Conservation (phyloP, 345 rosid genomes). For the Alliaria petiolata region DNA sequence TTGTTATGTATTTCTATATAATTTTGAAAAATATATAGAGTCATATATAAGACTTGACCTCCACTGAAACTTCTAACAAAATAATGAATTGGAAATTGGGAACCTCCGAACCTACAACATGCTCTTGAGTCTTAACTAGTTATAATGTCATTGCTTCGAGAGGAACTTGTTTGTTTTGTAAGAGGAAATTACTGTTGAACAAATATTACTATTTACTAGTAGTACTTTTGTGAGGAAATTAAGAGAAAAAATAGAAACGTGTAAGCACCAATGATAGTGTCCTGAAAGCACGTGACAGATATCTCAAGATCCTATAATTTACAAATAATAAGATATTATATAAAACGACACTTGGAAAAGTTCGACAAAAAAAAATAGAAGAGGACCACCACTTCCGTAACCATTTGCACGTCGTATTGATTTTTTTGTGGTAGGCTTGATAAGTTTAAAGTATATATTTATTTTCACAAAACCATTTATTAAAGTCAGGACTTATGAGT, state of each 20-base stretch:
- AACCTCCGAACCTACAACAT: neutral
- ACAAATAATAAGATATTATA: neutral
- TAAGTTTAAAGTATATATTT: neutral
- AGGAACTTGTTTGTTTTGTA: neutral
- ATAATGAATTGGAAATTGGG: neutral
- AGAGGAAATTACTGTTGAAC: neutral
- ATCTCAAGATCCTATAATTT: constrained; percentile 14
- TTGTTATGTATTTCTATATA: neutral
- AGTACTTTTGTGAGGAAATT: neutral
- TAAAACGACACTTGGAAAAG: constrained; percentile 8
- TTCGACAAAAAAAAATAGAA: constrained; percentile 8
- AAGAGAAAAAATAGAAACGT: constrained; percentile 5
- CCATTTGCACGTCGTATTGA: constrained; percentile 17
- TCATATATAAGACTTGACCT: neutral
- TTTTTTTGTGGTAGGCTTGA: neutral
- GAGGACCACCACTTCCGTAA: constrained; percentile 27
- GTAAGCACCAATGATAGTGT: constrained; percentile 15
- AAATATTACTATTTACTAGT: no score
- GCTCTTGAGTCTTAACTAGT: neutral
- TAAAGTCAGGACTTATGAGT: neutral
- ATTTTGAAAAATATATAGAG: no score
- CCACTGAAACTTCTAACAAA: neutral
- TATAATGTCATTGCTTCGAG: neutral
- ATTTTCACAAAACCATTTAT: neutral
- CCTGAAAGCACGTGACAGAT: constrained; percentile 27